Conservation (phyloP, 2,329 filamentous ascomycete genomes). For the Bipolaris gigantea region DNA sequence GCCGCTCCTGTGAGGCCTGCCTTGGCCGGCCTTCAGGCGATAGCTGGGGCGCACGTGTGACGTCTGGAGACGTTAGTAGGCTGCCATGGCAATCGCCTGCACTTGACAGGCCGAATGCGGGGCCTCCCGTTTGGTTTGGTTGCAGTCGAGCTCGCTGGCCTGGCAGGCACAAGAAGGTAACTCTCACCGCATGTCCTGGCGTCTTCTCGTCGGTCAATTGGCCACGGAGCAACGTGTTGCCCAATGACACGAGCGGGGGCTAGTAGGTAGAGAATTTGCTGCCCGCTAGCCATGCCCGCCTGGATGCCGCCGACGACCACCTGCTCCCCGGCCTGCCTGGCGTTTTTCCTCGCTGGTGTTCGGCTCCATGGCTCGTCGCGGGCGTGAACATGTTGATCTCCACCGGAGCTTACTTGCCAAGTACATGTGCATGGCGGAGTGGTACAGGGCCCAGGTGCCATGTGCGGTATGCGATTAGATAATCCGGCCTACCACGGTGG, state of each 20-base stretch:
- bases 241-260: background rate
- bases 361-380: background rate
- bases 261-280: constrained; percentile 6
- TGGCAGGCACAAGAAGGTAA: background rate
- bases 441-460: background rate
- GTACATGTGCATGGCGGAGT: no score
- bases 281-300: background rate
- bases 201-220: background rate
- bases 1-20: constrained; percentile 14
- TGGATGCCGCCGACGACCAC: background rate
- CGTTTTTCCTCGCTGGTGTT: background rate
- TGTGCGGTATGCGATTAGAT: background rate
- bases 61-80: constrained; percentile 12
- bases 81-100: no score
- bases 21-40: constrained; percentile 14
- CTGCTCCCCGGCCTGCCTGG: background rate
- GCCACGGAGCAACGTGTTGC: background rate
- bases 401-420: background rate
- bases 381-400: background rate
- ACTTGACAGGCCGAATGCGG: constrained; percentile 5
- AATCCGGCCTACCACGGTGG: constrained; percentile 1
- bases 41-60: constrained; percentile 11
- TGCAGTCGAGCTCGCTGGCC: no score
- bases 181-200: constrained; percentile 16
- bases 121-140: background rate